Percentiles rank a stretch among this genome's conserved stretches.
Conservation (phyloP, 345 rosid genomes). For the Cardamine chenopodiifolia region DNA sequence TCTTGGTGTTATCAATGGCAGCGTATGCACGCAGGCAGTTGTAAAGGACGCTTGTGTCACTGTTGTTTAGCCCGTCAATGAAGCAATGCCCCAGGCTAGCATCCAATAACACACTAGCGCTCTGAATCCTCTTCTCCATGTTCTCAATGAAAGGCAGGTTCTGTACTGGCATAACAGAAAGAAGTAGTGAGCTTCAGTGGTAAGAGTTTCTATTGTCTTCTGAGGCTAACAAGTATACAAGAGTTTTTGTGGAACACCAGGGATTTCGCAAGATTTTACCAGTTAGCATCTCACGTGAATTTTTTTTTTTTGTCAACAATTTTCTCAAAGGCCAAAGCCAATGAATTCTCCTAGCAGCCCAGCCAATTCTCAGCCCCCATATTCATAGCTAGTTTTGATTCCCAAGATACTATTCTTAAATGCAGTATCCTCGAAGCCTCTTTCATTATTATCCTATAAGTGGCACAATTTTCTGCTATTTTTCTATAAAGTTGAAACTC, state of each 20-base stretch:
- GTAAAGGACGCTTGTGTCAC: conserved; percentile 85
- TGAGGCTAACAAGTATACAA: conserved; percentile 20
- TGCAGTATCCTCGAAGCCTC: conserved; percentile 2
- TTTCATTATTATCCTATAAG: not conserved
- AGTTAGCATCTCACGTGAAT: conserved; percentile 1
- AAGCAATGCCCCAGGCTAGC: conserved; percentile 98
- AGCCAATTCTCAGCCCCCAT: conserved; percentile 8
- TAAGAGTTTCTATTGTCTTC: conserved; percentile 13
- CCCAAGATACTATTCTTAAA: conserved; percentile 1
- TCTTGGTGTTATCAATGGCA: conserved; percentile 77
- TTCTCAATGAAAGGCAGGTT: conserved; percentile 95
- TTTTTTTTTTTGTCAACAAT: not conserved
- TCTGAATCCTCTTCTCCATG: conserved; percentile 95
- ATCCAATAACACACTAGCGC: conserved; percentile 81
- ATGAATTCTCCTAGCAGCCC: not conserved
- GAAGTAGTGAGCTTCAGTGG: conserved; percentile 52
- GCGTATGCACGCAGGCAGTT: conserved; percentile 97
- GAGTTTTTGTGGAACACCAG: not conserved
- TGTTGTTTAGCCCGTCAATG: conserved; percentile 82
- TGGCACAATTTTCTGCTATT: not conserved
- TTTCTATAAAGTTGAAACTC: conserved; percentile 1
- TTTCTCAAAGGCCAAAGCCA: conserved; percentile 2
- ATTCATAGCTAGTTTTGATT: conserved; percentile 6
- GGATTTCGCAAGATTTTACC: conserved; percentile 5
- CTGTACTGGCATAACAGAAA: conserved; percentile 87